These are phyloP conservation scores for Stentor roeselii DNA, from an alignment of 73 alveolate species.

Conservation along the genomic window DNA sequence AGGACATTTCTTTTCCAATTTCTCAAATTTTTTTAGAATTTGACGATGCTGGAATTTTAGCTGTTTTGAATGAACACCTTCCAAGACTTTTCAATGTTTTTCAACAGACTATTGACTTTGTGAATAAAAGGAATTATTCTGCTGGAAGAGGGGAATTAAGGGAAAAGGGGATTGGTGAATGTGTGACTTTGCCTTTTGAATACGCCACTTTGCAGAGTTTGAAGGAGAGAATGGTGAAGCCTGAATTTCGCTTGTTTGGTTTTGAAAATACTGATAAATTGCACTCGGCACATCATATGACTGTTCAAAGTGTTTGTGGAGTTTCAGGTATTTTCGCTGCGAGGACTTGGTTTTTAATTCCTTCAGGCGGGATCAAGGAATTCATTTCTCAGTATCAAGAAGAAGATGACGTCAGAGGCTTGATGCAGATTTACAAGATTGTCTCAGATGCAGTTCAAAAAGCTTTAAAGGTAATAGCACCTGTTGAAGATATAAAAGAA, in stretches of 20 bases:
- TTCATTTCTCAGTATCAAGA: not conserved
- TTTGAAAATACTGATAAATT: not conserved
- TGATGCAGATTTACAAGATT: not conserved
- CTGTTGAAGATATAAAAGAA: not conserved
- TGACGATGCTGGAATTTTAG: slow-evolving; percentile 44
- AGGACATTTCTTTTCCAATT: slow-evolving; percentile 46
- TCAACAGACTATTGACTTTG: slow-evolving; percentile 7
- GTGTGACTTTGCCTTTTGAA: slow-evolving; percentile 12
- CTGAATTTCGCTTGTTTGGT: not conserved
- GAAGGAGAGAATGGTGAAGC: not conserved
- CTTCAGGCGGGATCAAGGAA: not conserved
- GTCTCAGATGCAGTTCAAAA: not conserved
- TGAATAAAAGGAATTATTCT: slow-evolving; percentile 7
- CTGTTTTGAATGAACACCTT: slow-evolving; percentile 49
- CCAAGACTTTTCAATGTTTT: slow-evolving; percentile 29
- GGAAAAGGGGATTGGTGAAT: not conserved
- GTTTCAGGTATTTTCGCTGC: not conserved
- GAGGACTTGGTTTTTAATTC: not conserved
- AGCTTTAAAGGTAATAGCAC: not conserved
- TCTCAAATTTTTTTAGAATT: slow-evolving; percentile 40
- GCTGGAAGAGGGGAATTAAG: not conserved
- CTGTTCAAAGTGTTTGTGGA: slow-evolving; percentile 10
- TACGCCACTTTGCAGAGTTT: not conserved
- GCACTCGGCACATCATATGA: not conserved
- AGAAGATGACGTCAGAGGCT: slow-evolving; percentile 2